phyloP scores from a whole-genome alignment of 139 green algal species.

The Zygnema cylindricum region DNA sequence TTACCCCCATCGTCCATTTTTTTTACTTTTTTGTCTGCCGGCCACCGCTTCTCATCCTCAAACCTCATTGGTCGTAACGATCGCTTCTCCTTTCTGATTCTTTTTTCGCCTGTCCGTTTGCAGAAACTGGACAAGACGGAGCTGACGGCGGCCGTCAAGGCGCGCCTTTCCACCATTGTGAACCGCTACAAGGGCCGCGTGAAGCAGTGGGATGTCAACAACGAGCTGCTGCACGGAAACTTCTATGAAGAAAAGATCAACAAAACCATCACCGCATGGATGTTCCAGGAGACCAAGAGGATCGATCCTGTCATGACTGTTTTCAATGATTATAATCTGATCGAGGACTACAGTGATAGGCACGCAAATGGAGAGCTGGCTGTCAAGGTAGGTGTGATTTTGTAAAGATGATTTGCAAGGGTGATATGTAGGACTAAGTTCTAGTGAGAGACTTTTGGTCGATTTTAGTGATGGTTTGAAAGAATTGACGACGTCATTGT shows the following conservation, averaged over 20 bases:
- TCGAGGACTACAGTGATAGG: slow-evolving; percentile 43
- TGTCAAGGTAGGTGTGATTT: neutral
- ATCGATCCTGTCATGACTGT: slow-evolving; percentile 49
- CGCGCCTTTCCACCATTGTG: slow-evolving; percentile 31
- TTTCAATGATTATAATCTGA: slow-evolving; percentile 59
- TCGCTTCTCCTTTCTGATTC: no score
- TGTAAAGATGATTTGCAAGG: no score
- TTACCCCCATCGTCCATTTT: no score
- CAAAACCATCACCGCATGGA: neutral
- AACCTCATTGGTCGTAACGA: no score
- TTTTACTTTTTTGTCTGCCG: no score
- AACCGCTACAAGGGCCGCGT: slow-evolving; percentile 42
- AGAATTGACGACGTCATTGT: no score
- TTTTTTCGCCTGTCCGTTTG: no score
- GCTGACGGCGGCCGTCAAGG: slow-evolving; percentile 42
- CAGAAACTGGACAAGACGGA: slow-evolving; percentile 21
- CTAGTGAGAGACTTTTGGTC: neutral
- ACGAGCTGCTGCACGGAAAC: slow-evolving; percentile 61
- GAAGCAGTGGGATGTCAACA: slow-evolving; percentile 60
- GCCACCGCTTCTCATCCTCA: no score
- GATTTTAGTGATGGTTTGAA: no score
- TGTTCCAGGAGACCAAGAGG: slow-evolving; percentile 16
- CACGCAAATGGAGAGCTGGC: slow-evolving; percentile 7
- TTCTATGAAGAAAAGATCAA: slow-evolving; percentile 38
- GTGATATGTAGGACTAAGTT: no score